Evolutionary conservation across 1,284 basidiomycete genomes (phyloP), one percentile per base, ranked within the genome.

Genomic region (Baeospora myosura): DNA sequence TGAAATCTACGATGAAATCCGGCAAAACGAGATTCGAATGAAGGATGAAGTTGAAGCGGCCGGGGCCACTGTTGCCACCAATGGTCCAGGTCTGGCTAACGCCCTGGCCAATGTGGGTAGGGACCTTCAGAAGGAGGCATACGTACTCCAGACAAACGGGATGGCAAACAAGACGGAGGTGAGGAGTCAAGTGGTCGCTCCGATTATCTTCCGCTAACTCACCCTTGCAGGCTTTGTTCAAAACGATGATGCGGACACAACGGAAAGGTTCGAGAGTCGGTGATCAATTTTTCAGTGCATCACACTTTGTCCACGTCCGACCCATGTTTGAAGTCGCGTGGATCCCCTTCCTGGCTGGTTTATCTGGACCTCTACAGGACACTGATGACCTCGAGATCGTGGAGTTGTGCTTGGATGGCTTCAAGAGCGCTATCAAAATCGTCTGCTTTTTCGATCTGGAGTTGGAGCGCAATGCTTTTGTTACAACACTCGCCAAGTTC

Each of bases 321-420:
- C 93, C 93, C 29, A 98, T 98, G 94, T 96, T 98, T 54, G 93
- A 97, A 62, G 91, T 96, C 14, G 92, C 91, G 10, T 98, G 94
- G 94, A 96, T 97, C 67, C 81, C 94, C 2, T 91, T 96, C 62
- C 72, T 98, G 12, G 94, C 94, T 5, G 93, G 92, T 4, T 70
- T 97, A 25, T 96, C 93, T 4, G 89, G 81, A 0, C 92, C 92
- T 5, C 69, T 97, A 40, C 94, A 97, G 60, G 87, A 90, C 47
- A 92, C 89, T 0, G 88, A 95, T 59, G 91, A 95, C 61, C 68
- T 93, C 45, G 92, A 95, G 53, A 69, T 92, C 12, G 88, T 97
- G 48, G 84, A 89, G 46, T 69, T 94, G n/a, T 95, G 91, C 57
- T 67, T 98, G 40, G 90, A 95, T 47, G 94, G 94, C 7, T 92